Base-by-base conservation (phyloP, 176 grass and related monocot species). In the Zizania latifolia region DNA sequence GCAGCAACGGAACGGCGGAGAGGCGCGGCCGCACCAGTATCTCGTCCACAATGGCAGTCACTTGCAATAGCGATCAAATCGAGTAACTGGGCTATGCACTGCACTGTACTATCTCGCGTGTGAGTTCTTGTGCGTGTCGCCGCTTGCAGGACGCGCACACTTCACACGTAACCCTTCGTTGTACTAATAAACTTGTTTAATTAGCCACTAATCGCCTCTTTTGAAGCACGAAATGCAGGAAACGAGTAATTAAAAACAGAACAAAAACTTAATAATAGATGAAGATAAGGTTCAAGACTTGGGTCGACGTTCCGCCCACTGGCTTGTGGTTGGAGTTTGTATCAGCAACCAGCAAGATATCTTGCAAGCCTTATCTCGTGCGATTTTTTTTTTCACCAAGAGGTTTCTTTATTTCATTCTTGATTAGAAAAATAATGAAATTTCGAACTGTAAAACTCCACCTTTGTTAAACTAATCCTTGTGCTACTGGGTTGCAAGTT, bases 11-110 rank as follows among this genome's bases (percentile, higher is more conserved):
- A 71, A 50, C 35, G 21, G 58, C 16, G 1, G 26, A 4, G 53
- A 75, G 33, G 19, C 23, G n/a, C 72, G 39, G 55, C 46, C 66
- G 34, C 76, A 80, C 35, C 58, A 22, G 15, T 83, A 58, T 23
- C 71, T 82, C 1, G 73, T 92, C 53, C 89, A 96, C 64, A 71
- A 58, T 53, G 80, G 72, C 8, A 80, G 33, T n/a, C 68, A 80
- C 19, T 80, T 77, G 83, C 62, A 82, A 58, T 92, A 58, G 59
- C 19, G 26, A 21, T 29, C 16, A 5, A 11, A 61, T 44, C 8
- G 59, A 28, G 34, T n/a, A 72, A 50, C 30, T 26, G 40, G 40
- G 19, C 22, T 12, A 24, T 13, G n/a, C 22, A 56, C 26, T 19
- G 48, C 19, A 36, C 34, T 36, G 4, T 22, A 37, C 34, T 11